Evolutionary conservation across 1,284 basidiomycete genomes (phyloP), one percentile per base, ranked within the genome.

Genomic region (Ustilago crameri): DNA sequence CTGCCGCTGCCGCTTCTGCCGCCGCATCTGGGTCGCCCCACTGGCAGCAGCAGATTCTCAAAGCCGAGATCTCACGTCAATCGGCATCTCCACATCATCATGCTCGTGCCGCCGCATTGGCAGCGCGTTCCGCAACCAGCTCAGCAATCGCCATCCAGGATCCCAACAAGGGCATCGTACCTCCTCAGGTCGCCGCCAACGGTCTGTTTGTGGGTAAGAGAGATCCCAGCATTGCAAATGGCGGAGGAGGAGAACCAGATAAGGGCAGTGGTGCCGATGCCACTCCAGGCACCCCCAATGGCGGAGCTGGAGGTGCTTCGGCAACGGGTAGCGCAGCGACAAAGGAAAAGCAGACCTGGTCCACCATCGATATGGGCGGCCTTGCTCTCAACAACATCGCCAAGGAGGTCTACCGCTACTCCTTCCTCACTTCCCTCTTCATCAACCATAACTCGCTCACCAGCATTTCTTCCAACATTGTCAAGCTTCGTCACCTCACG

Each of bases 361-460:
- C 87, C 27, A 93, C 93, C 14, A 87, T 99, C 60, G 95, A 99
- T 85, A 93, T 99, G 89, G 95, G 96, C 58, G 95, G 95, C 5
- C 90, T 97, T 65, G 89, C 90, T 70, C 89, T 98, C 82, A 95
- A 95, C 87, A 93, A 91, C 75, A 87, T 99, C 49, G 91, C 94
- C 26, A 85, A 89, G 12, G 89, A 89, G 14, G 90, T 92, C 47
- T 91, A 90, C 64, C 87, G 96, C 34, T 98, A 98, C 86, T 87
- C 89, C n/a, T 98, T 97, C 86, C 89, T 99, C 69, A 92, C 92
- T 67, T 92, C 91, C 70, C 89, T 99, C 55, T 98, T 96, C 85
- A 92, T 99, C 85, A 98, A 98, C 80, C 95, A 98, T 87, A 99
- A 99, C 82, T 87, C 89, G 34, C 88, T 99, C 57, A 87, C 90